Percentiles rank a stretch among this genome's conserved stretches.
phyloP scores from a whole-genome alignment of 2,329 filamentous ascomycete genomes.

The Beauveria sp. region DNA sequence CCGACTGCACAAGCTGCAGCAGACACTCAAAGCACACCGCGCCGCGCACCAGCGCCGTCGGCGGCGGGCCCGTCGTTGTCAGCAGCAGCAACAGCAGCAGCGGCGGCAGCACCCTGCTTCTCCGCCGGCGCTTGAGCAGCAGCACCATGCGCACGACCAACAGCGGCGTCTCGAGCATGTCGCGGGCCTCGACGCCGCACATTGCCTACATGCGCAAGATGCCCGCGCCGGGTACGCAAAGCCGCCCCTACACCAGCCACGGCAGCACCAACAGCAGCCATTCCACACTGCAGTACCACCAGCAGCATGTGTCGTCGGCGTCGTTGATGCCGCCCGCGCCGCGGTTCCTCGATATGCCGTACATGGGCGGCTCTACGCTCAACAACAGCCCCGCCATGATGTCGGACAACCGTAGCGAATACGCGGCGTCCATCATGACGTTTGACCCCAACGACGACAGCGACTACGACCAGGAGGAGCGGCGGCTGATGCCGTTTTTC shows the following conservation, averaged over 20 bases:
- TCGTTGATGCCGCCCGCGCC: neutral
- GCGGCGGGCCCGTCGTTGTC: neutral
- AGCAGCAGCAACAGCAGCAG: neutral
- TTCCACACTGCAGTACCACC: neutral
- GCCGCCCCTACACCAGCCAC: neutral
- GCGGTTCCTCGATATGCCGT: neutral
- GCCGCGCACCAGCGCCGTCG: neutral
- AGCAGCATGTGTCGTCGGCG: neutral
- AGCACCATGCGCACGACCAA: neutral
- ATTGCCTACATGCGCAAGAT: neutral
- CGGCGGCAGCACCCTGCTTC: neutral
- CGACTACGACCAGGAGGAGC: slow-evolving; percentile 40
- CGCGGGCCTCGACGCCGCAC: neutral
- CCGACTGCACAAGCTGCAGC: no score
- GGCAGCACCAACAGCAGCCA: neutral
- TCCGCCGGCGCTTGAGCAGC: neutral
- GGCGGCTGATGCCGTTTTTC: slow-evolving; percentile 45
- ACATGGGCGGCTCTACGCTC: neutral
- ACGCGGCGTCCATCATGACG: slow-evolving; percentile 19
- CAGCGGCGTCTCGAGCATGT: neutral
- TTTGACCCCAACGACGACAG: slow-evolving; percentile 32
- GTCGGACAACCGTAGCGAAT: neutral
- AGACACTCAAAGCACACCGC: neutral
- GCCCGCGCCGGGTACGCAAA: neutral
- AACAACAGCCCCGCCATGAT: neutral